These are phyloP conservation scores for Chloris gayana DNA, from an alignment of 176 grass and related monocot species.

Conservation along the genomic window DNA sequence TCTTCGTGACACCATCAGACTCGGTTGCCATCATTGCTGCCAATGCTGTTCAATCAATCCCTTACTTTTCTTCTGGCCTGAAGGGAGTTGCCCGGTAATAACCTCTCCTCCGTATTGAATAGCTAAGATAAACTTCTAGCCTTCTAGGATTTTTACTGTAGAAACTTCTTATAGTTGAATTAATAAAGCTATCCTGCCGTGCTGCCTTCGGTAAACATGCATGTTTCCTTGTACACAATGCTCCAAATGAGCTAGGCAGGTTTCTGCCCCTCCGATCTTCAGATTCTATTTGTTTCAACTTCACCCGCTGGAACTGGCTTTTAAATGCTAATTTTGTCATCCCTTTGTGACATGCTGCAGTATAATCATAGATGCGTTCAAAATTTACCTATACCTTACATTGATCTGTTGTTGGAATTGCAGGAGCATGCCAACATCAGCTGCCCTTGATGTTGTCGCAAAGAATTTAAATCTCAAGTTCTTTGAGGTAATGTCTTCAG, in stretches of 20 bases:
- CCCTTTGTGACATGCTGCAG: not conserved
- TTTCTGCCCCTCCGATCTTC: not conserved
- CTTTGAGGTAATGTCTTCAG: slow-evolving; percentile 80
- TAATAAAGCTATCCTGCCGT: not conserved
- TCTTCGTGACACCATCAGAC: slow-evolving; percentile 97
- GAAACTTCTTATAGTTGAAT: not conserved
- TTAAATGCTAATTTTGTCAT: not conserved
- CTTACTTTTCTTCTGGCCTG: slow-evolving; percentile 92
- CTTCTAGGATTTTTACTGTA: not conserved
- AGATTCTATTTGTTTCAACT: not conserved
- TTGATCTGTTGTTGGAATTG: slow-evolving; percentile 49
- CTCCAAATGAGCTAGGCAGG: not conserved
- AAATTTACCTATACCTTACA: not conserved
- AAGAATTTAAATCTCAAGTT: slow-evolving; percentile 94
- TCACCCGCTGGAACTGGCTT: not conserved
- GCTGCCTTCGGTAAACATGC: slow-evolving; percentile 15
- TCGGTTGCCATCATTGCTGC: slow-evolving; percentile 98
- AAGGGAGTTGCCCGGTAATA: slow-evolving; percentile 98
- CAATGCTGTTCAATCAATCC: slow-evolving; percentile 95
- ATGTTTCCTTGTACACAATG: not conserved
- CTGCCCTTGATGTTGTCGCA: slow-evolving; percentile 98
- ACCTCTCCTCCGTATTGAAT: slow-evolving; percentile 1
- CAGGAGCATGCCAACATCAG: slow-evolving; percentile 99
- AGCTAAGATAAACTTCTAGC: slow-evolving; percentile 14
- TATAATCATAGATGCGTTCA: not conserved